Base-by-base conservation (phyloP, 257 asterid species). In the Thymus quinquecostatus region DNA sequence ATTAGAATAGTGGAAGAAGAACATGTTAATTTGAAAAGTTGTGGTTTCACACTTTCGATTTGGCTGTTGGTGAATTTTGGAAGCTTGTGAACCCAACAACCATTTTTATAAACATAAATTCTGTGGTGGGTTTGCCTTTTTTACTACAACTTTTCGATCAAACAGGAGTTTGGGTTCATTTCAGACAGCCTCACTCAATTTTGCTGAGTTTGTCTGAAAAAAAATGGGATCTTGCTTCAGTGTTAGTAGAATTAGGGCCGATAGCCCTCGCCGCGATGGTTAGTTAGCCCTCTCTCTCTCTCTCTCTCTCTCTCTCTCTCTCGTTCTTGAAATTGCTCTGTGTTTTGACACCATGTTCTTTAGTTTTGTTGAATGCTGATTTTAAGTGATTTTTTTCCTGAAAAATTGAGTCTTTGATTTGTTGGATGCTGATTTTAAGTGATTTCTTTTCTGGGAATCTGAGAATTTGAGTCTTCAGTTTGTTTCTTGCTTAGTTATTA, bases 251-350 rank as follows among this genome's bases (percentile, higher is more conserved):
- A 58, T 69, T 29, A 69, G 73, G 65, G 72, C 65, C 0, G 74
- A 69, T 44, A 69, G 74, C 58, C 74, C 74, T 43, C 66, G 74
- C 47, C 74, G 48, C 66, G 66, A 69, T 11, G 74, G 74, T 69
- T 5, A 58, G 74, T 4, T 34, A 4, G 21, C 21, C 21, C 21
- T 66, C 2, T 1, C 3, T 47, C 43, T 0, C 8, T 41, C 4
- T 5, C 11, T 5, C 49, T 43, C 33, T 6, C 32, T 34, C 28
- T 44, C 68, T 62, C 68, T 41, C 33, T 43, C 40, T 63, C 38
- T 63, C 9, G 51, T 34, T 65, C 59, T 7, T 13, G 53, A 40
- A 62, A 38, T 40, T 60, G 49, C 27, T n/a, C 13, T 34, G 32
- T n/a, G 36, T 5, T 2, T 30, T 13, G 21, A 41, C n/a, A 66